Base-by-base conservation (phyloP, 768 basidiomycete genomes). In the Asterophora lycoperdoides region DNA sequence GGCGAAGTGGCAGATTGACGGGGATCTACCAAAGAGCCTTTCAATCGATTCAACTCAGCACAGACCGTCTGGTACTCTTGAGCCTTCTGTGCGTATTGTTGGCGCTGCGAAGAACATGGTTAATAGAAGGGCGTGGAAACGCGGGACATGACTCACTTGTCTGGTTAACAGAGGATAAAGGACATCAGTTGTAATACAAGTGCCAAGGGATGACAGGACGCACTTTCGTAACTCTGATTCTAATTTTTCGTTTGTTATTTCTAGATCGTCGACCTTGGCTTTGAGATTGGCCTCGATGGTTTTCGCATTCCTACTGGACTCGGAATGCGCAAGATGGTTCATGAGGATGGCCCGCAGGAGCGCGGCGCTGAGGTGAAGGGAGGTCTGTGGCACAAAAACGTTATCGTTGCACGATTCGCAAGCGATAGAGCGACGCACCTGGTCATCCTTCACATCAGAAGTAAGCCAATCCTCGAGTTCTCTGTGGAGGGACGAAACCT, bases 311-410 rank as follows among this genome's bases (percentile, higher is more conserved):
- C 83, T 86, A 63, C 76, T 81, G 51, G 81, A 79, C 62, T 91
- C 89, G 30, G 84, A 84, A 68, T 89, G 86, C 57, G 87, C 84
- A 42, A 81, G 70, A 64, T 89, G 85, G 61, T 91, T 91, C 71
- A 86, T 78, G 49, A 91, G 77, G 64, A 91, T 91, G 47, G 88
- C 88, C 55, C 84, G 82, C 62, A 91, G 74, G 41, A 91, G 79
- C 42, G 84, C 81, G 58, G 86, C 83, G 69, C 86, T 88, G 57
- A 91, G 75, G 56, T 80, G 73, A 40, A 91, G 79, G 23, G 86
- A 81, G 57, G 82, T 47, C 55, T 51, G 37, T 55, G 49, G 54
- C 44, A 57, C 10, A 9, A 38, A n/a, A 15, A 23, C 23, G 23
- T 49, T 18, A 54, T 37, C 15, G 23, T 33, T 23, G 17, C 17